A percentile compares a stretch with the other conserved stretches of the same genome.
phyloP scores from a whole-genome alignment of 345 rosid genomes.

The rapeseed (Brassica napus) region Da-Ae NC_063444.1:47470001-47470500 shows the following conservation, averaged over 20 bases:
- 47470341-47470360: neutral
- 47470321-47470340: conserved; percentile 56
- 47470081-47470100: conserved; percentile 29
- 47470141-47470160: conserved; percentile 30
- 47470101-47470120: conserved; percentile 27
- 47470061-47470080: neutral
- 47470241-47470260: neutral
- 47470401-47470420: conserved; percentile 16
- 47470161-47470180: conserved; percentile 25
- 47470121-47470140: conserved; percentile 31
- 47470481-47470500: conserved; percentile 48
- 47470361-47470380: neutral
- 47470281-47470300: conserved; percentile 49
- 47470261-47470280: neutral
- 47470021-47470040: neutral
- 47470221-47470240: neutral
- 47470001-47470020: conserved; percentile 40
- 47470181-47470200: conserved; percentile 29
- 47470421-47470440: conserved; percentile 1
- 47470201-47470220: neutral
- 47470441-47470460: neutral
- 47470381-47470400: neutral
- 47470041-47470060: neutral
- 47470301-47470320: conserved; percentile 37
- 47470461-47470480: conserved; percentile 49